Conservation (phyloP, 176 grass and related monocot genomes). For the Aegilops umbellulata region DNA sequence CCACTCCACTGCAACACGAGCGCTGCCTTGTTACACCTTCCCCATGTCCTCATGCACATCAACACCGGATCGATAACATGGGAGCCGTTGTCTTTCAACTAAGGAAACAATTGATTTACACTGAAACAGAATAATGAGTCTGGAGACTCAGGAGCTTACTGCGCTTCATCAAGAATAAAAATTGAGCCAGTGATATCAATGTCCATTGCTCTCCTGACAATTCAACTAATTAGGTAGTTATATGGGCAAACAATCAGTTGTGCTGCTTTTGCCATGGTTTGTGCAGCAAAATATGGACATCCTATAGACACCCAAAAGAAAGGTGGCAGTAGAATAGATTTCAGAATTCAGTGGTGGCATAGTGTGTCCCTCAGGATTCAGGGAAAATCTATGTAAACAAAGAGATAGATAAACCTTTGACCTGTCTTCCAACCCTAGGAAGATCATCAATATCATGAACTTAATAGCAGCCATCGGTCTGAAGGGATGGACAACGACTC, state of each 20-base stretch:
- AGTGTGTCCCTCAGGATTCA: too few relatives aligned
- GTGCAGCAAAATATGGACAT: too few relatives aligned
- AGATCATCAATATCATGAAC: conserved; percentile 98
- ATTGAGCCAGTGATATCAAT: conserved; percentile 73
- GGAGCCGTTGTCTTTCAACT: not conserved
- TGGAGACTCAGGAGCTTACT: conserved; percentile 48
- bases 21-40: too few relatives aligned
- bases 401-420: conserved; percentile 66
- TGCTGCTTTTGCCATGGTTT: not conserved
- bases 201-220: conserved; percentile 93
- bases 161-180: conserved; percentile 92
- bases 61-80: too few relatives aligned
- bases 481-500: conserved; percentile 79
- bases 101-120: not conserved
- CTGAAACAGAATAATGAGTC: not conserved
- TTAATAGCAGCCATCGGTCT: conserved; percentile 82
- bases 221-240: too few relatives aligned
- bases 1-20: too few relatives aligned
- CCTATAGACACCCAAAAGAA: too few relatives aligned
- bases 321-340: too few relatives aligned
- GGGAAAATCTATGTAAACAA: not conserved
- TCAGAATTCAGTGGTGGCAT: too few relatives aligned
- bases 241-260: too few relatives aligned
- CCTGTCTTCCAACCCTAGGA: conserved; percentile 57
- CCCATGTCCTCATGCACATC: too few relatives aligned